A percentile compares a stretch with the other conserved stretches of the same genome.
These are phyloP conservation scores for Albophoma yamanashiensis DNA, from an alignment of 2,329 filamentous ascomycete genomes.

Conservation along the genomic window DNA sequence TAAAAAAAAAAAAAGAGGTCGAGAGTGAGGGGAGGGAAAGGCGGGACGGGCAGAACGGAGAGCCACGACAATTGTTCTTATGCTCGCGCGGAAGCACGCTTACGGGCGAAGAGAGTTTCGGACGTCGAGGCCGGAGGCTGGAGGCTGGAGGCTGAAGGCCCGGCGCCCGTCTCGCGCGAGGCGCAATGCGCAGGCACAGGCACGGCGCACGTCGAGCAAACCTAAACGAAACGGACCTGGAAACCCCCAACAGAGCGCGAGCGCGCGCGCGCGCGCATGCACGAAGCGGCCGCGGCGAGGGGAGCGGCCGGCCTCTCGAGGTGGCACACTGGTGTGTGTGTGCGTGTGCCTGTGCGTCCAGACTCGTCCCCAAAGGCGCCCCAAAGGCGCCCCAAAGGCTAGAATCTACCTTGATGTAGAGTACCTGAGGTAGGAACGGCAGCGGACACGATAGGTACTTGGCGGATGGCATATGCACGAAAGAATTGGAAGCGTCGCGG, in stretches of 20 bases:
- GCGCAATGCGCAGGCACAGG: not conserved
- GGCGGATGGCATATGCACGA: no score
- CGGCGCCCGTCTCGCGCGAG: not conserved
- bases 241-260: not conserved
- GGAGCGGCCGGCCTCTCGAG: not conserved
- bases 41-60: no score
- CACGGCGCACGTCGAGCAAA: not conserved
- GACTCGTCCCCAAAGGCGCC: no score
- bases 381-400: no score
- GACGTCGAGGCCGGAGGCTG: not conserved
- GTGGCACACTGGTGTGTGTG: not conserved
- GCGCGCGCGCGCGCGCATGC: not conserved
- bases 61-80: not conserved
- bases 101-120: not conserved
- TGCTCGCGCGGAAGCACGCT: not conserved
- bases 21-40: not conserved
- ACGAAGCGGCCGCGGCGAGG: not conserved
- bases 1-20: no score
- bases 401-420: no score
- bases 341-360: not conserved
- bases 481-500: not conserved
- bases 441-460: no score
- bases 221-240: not conserved
- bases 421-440: no score
- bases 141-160: no score